These are phyloP conservation scores for Rosa multiflora DNA, from an alignment of 306 rosid genomes.

Conservation along the genomic window DNA sequence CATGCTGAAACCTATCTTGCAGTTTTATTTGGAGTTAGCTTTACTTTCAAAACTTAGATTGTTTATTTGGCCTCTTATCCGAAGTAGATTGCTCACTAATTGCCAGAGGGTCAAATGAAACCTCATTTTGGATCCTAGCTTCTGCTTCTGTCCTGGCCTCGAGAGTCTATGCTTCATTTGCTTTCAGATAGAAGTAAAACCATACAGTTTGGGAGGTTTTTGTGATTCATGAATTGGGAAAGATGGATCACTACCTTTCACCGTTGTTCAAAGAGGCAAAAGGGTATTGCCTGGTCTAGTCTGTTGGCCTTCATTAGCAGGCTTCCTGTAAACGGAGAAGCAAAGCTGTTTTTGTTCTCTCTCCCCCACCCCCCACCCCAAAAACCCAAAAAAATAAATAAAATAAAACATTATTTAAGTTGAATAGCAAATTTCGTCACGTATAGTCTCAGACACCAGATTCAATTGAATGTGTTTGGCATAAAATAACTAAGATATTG, in stretches of 20 bases:
- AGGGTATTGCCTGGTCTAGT: background rate
- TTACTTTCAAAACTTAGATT: background rate
- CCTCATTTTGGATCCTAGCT: background rate
- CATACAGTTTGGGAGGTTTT: background rate
- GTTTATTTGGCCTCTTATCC: background rate
- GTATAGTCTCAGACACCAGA: background rate
- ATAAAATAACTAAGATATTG: background rate
- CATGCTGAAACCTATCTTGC: background rate
- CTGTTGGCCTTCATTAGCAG: background rate
- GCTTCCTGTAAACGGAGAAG: background rate
- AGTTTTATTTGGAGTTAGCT: background rate
- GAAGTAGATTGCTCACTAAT: background rate
- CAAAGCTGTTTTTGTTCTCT: background rate
- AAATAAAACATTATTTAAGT: background rate
- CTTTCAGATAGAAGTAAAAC: background rate
- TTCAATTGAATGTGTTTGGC: background rate
- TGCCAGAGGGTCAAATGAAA: background rate
- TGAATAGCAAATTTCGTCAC: background rate
- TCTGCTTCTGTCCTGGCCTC: background rate
- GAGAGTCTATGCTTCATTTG: too few relatives aligned
- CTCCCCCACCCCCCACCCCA: background rate
- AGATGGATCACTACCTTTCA: background rate
- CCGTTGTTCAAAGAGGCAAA: background rate
- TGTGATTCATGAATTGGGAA: background rate
- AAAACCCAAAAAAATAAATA: too few relatives aligned